phyloP scores from a whole-genome alignment of 495 filamentous ascomycete genomes.

The Tuber melanosporum region DNA sequence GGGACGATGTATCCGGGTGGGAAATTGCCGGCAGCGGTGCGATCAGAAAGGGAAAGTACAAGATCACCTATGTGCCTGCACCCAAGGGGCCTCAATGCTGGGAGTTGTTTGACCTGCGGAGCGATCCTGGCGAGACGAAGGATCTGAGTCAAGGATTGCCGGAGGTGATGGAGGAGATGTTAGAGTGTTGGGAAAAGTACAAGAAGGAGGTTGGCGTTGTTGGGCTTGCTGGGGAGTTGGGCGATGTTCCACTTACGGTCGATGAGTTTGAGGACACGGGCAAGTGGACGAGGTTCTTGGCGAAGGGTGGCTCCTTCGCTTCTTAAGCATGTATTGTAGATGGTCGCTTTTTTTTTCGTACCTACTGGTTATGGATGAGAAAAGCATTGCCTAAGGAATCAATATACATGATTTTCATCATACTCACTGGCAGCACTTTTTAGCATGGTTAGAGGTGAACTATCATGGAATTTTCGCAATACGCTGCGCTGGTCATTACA shows the following conservation, averaged over 20 bases:
- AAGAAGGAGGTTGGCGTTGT: slow-evolving; percentile 34
- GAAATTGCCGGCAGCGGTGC: slow-evolving; percentile 45
- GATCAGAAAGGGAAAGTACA: slow-evolving; percentile 46
- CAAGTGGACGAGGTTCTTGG: slow-evolving; percentile 4
- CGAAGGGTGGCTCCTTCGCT: not conserved
- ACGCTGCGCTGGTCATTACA: not conserved
- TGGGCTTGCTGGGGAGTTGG: slow-evolving; percentile 27
- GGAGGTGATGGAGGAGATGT: slow-evolving; percentile 42
- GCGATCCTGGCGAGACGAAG: slow-evolving; percentile 45
- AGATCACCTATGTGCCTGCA: slow-evolving; percentile 44
- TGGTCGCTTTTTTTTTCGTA: not conserved
- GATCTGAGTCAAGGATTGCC: slow-evolving; percentile 41
- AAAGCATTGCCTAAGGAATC: not conserved
- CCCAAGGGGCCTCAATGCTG: slow-evolving; percentile 42
- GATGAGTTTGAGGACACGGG: slow-evolving; percentile 19
- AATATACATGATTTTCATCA: not conserved
- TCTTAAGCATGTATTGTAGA: not conserved
- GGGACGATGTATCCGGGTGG: slow-evolving; percentile 42
- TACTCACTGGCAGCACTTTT: not conserved
- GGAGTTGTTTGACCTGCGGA: slow-evolving; percentile 45
- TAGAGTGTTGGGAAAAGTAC: slow-evolving; percentile 46
- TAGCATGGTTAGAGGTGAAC: not conserved
- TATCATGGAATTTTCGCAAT: not conserved
- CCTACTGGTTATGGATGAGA: not conserved
- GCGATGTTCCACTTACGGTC: slow-evolving; percentile 12